Conservation (phyloP, 352 stramenopile genomes). For the Phytophthora cryptogea region DNA sequence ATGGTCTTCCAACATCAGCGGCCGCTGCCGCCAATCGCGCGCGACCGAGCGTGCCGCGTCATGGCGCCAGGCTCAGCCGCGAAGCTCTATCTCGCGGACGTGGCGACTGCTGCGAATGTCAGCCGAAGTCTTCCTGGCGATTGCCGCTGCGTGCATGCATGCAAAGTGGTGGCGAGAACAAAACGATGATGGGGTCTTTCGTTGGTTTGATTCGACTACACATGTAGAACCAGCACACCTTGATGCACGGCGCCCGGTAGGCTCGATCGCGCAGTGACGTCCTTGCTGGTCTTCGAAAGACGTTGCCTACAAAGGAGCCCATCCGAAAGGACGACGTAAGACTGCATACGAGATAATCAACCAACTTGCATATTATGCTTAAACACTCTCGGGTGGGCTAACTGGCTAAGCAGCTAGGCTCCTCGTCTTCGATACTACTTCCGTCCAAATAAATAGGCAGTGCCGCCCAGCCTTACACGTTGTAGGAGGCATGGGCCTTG, state of each 20-base stretch:
- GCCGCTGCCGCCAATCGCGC: slow-evolving; percentile 18
- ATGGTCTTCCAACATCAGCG: slow-evolving; percentile 18
- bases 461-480: slow-evolving; percentile 18
- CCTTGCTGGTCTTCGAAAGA: background rate
- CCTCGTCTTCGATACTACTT: slow-evolving; percentile 11
- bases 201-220: slow-evolving; percentile 5
- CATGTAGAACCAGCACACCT: slow-evolving; percentile 4
- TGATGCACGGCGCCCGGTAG: slow-evolving; percentile 6
- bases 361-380: slow-evolving; percentile 23
- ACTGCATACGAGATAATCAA: slow-evolving; percentile 3
- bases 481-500: slow-evolving; percentile 53
- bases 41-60: slow-evolving; percentile 16
- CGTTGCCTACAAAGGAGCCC: background rate
- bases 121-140: background rate
- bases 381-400: slow-evolving; percentile 15
- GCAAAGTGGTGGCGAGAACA: slow-evolving; percentile 22
- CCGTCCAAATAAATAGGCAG: slow-evolving; percentile 38
- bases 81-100: background rate
- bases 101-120: background rate
- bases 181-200: slow-evolving; percentile 23
- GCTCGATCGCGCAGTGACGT: background rate
- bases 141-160: slow-evolving; percentile 12
- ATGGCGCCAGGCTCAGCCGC: slow-evolving; percentile 9
- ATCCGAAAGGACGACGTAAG: background rate
- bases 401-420: slow-evolving; percentile 10